Base-by-base conservation (phyloP, 306 rosid genomes). In the Pyrus bretschneideri region DNA sequence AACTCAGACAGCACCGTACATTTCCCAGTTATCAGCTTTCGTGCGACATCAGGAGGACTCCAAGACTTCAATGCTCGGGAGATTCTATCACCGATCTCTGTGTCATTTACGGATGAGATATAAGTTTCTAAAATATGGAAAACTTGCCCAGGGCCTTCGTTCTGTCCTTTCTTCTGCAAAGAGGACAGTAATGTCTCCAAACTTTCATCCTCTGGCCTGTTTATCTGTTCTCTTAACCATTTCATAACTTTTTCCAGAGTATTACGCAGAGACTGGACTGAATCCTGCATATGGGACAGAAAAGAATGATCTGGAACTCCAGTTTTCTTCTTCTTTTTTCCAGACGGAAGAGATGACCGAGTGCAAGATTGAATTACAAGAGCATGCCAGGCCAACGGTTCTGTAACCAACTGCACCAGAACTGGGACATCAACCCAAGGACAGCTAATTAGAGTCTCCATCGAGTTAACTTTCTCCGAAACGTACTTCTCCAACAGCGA, bases 341-440 rank as follows among this genome's bases (percentile, higher is more conserved):
- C 88, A 1, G 93, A 78, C 63, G 99, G 99, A 76, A 87, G 85
- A 69, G 85, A 87, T 17, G 96, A 85, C 46, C 96, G 95, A 59
- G 88, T 63, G 73, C 89, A 88, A 75, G 99, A 84, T 74, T 89
- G 98, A 58, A 96, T 87, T 25, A 96, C 85, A 33, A 96, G 96
- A 78, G 88, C 89, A 73, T 93, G 98, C 99, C 99, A 96, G 4
- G 97, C 94, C 83, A 96, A 81, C 40, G 99, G 96, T 85, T 88
- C 99, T 13, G 93, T 83, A 80, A 96, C 88, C 82, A 96, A 52
- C 82, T 87, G 94, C 76, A 89, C 83, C 76, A 96, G 70, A 81
- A 84, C 81, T 66, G 91, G 82, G 71, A 91, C 61, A 65, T 85
- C 85, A 69, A 54, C 74, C 77, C 88, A 86, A 60, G 93, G 86